Evolutionary conservation across 495 filamentous ascomycete genomes (phyloP), one percentile per base, ranked within the genome.

Genomic region (Aspergillus diversus): DNA sequence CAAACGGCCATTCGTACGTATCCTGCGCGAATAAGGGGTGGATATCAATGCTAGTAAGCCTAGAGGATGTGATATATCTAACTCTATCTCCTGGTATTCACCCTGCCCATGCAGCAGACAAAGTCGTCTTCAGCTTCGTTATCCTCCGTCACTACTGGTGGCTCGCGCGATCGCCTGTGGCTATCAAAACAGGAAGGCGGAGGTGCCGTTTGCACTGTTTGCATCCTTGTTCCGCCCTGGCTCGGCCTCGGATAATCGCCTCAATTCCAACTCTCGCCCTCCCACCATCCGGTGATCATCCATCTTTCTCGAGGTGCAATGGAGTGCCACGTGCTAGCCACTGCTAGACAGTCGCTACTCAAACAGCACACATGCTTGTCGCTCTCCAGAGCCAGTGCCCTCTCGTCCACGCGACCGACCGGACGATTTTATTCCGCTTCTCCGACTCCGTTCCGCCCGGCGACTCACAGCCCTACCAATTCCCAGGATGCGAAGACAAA

Each of bases 131-230:
- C 39, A 12, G 39, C 8, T 27, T 27, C 21, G 21, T 27, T 27
- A 27, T 27, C 21, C 21, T 27, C 21, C 21, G 21, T 27, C 21
- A n/a, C n/a, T n/a, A n/a, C n/a, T n/a, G n/a, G 37, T 4, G 47
- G 27, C n/a, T 50, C 47, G 21, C 47, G 47, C 47, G 47, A 17
- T 50, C 8, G 11, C n/a, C 47, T 27, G 5, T 11, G 5, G 39
- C n/a, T 15, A 43, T 15, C 39, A 43, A 15, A 4, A 43, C 11
- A 0, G 39, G 39, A 15, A 16, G 32, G 31, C 21, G 13, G 7
- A 31, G 55, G 17, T 4, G 6, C 33, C 4, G 76, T 80, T 80
- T 80, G 78, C 69, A 65, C 6, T 71, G 73, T 76, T 78, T 80
- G 78, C 74, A 73, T 32, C 9, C 7, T 17, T 55, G 52, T 50